phyloP scores from a whole-genome alignment of 1,284 basidiomycete genomes.

The Puccinia polysora region DNA sequence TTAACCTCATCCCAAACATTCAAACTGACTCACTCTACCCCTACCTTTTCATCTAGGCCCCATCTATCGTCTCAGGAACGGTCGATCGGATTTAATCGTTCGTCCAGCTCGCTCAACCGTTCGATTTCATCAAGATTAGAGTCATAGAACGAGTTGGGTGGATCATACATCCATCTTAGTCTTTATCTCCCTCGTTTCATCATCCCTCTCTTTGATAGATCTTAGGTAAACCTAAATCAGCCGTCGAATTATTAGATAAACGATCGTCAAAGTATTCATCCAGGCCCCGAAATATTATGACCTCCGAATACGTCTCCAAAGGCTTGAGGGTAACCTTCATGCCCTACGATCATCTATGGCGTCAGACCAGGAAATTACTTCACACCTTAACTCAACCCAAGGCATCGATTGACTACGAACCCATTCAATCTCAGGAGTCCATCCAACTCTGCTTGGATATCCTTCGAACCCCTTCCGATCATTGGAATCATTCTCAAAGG shows the following conservation, averaged over 20 bases:
- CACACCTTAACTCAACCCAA: slow-evolving; percentile 48
- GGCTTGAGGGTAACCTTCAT: slow-evolving; percentile 51
- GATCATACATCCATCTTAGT: too few species aligned
- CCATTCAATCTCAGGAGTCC: slow-evolving; percentile 50
- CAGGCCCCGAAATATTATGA: slow-evolving; percentile 50
- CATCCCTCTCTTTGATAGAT: slow-evolving; percentile 22
- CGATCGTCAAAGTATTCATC: slow-evolving; percentile 49
- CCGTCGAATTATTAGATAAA: slow-evolving; percentile 51
- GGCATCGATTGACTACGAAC: slow-evolving; percentile 48
- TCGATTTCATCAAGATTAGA: not conserved
- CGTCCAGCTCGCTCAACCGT: not conserved
- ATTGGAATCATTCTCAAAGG: slow-evolving; percentile 50
- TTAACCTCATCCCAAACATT: not conserved
- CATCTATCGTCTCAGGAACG: slow-evolving; percentile 49
- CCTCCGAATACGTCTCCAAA: slow-evolving; percentile 49
- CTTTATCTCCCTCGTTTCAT: not conserved
- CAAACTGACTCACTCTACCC: not conserved
- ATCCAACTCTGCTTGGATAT: slow-evolving; percentile 49
- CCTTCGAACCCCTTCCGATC: slow-evolving; percentile 46
- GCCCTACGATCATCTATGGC: slow-evolving; percentile 49
- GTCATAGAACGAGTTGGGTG: too few species aligned
- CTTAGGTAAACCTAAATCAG: slow-evolving; percentile 47
- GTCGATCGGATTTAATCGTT: slow-evolving; percentile 45
- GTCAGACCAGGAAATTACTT: slow-evolving; percentile 48
- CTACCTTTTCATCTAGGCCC: slow-evolving; percentile 45